Percentiles rank a stretch among this genome's conserved stretches.
phyloP scores from a whole-genome alignment of 345 rosid species.

The Citrus cavaleriei region DNA sequence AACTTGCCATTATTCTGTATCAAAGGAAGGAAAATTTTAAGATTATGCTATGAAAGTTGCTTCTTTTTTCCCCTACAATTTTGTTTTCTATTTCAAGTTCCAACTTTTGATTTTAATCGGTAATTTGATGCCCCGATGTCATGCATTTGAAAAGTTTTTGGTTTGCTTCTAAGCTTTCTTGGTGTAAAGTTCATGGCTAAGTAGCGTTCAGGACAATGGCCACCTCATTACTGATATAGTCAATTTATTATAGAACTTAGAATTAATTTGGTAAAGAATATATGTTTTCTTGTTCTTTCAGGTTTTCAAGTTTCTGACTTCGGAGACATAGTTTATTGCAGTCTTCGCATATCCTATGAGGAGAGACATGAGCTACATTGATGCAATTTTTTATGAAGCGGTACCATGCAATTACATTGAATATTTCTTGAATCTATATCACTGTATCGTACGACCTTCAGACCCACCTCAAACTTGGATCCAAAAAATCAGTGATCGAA shows the following conservation, averaged over 20 bases:
- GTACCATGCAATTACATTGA: not conserved
- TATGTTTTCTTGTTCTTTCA: not conserved
- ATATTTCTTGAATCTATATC: too few species aligned
- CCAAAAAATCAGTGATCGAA: not conserved
- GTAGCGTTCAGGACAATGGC: not conserved
- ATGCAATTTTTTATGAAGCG: not conserved
- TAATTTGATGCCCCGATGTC: not conserved
- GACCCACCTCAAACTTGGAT: not conserved
- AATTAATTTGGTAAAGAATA: not conserved
- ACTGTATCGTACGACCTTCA: not conserved
- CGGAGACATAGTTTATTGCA: not conserved
- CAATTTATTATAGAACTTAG: not conserved
- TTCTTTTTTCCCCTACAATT: not conserved
- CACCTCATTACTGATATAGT: not conserved
- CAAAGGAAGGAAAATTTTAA: slow-evolving; percentile 1
- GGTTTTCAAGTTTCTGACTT: not conserved
- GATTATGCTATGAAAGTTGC: slow-evolving; percentile 2
- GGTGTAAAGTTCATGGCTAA: not conserved
- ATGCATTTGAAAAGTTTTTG: not conserved
- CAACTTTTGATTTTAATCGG: not conserved
- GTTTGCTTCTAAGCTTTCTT: not conserved
- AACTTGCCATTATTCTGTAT: slow-evolving; percentile 8
- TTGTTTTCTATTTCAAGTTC: not conserved
- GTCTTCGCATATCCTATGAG: not conserved
- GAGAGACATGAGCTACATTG: not conserved